Base-by-base conservation (phyloP, 1,139 yeast genomes). In the Pichia sp. region DNA sequence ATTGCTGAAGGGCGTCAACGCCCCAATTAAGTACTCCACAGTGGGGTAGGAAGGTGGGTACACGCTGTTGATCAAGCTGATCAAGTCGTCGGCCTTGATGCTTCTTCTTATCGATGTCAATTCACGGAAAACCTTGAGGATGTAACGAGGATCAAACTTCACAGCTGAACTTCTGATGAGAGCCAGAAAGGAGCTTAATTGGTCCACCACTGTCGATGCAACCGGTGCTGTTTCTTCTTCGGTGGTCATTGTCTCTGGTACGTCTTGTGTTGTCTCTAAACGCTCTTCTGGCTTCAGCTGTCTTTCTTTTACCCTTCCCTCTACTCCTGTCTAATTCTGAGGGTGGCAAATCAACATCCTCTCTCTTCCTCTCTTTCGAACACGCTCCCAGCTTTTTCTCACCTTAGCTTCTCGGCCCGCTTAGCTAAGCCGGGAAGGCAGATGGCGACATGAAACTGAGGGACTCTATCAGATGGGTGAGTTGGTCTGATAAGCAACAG, bases 71-170 rank as follows among this genome's bases (percentile, higher is more conserved):
- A 91, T 74, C 44, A 87, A 74, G 17, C 74, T 69, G 6, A 81
- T 72, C 57, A 93, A 75, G 7, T 82, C 77, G 6, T 75, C 78
- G 17, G 76, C 76, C 51, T 76, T 78, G 58, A 91, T 73, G 49
- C 80, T 77, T 57, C 84, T 80, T 73, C 98, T 83, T 60, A 92
- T 75, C 4, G 83, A 76, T 7, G 95, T 89, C 63, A 92, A 76
- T 58, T 90, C 95, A 62, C 97, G 84, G 61, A 93, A 79, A 17
- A 90, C 93, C 67, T 87, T 87, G 70, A 95, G 80, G 51, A 93
- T 83, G 71, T 86, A 89, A 61, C 97, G 83, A 62, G 95, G 89
- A 71, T 93, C 99, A 66, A 84, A 84, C 56, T 84, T 83, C 52
- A 82, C 71, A 6, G 90, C 88, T 1, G 96, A 90, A 69, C 86